These are phyloP conservation scores for Aspergillus affinis DNA, from an alignment of 495 filamentous ascomycete genomes.

Conservation along the genomic window DNA sequence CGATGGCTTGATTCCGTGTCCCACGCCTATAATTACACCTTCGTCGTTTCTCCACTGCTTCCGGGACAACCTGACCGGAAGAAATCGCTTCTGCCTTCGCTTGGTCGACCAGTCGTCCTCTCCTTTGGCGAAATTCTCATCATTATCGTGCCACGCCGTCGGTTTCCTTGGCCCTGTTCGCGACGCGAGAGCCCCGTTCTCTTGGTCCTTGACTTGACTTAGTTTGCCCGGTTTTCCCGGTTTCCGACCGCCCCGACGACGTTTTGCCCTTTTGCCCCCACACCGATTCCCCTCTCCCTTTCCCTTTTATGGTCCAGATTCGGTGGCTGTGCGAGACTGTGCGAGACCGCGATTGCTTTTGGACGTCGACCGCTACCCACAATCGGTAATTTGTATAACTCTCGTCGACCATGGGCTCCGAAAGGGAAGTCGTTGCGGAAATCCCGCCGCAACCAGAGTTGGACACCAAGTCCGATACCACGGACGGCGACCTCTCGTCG, in stretches of 20 bases:
- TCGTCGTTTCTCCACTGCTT: constrained; percentile 2
- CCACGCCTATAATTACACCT: constrained; percentile 18
- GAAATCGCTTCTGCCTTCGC: constrained; percentile 6
- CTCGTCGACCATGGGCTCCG: constrained; percentile 18
- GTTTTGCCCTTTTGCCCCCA: background rate
- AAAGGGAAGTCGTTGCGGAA: constrained; percentile 19
- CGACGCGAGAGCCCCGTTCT: background rate
- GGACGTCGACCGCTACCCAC: background rate
- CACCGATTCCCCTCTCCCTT: background rate
- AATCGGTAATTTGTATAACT: background rate
- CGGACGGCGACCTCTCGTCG: constrained; percentile 30
- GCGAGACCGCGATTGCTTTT: constrained; percentile 5
- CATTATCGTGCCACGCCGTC: too few species aligned
- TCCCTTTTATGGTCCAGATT: constrained; percentile 14
- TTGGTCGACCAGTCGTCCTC: background rate
- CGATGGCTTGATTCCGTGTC: constrained; percentile 21
- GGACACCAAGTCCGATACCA: constrained; percentile 25
- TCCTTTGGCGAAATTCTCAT: constrained; percentile 3
- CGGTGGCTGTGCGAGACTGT: constrained; percentile 9
- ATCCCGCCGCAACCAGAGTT: constrained; percentile 15
- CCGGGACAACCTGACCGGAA: background rate
- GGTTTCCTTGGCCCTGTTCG: background rate
- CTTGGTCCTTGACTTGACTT: background rate
- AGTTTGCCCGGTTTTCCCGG: background rate
- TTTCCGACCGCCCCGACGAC: constrained; percentile 13